phyloP scores from a whole-genome alignment of 2,329 filamentous ascomycete species.

The Erysiphe neolycopersici region DNA sequence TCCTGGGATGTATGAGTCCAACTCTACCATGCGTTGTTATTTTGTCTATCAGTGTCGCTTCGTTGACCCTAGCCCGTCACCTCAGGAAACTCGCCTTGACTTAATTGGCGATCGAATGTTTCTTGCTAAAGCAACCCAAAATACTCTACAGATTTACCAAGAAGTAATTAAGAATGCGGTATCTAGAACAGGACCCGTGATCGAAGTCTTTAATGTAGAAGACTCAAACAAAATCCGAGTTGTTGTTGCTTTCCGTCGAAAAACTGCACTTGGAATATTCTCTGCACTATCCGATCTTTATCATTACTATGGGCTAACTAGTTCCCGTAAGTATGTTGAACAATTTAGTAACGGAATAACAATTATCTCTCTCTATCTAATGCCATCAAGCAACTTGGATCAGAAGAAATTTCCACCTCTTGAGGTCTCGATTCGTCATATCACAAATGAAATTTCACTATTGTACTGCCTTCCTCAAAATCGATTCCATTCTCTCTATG shows the following conservation, averaged over 20 bases:
- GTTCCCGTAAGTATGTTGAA: constrained; percentile 89
- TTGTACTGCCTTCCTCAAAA: constrained; percentile 96
- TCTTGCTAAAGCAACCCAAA: constrained; percentile 80
- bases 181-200: constrained; percentile 68
- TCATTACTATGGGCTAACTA: constrained; percentile 95
- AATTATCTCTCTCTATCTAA: constrained; percentile 85
- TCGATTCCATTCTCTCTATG: constrained; percentile 79
- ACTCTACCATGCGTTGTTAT: constrained; percentile 81
- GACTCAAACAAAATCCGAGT: constrained; percentile 76
- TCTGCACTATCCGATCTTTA: constrained; percentile 87
- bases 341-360: constrained; percentile 98
- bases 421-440: constrained; percentile 88
- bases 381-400: constrained; percentile 35
- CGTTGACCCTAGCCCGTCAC: constrained; percentile 42
- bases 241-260: constrained; percentile 80
- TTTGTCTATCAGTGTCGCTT: constrained; percentile 97
- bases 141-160: constrained; percentile 90
- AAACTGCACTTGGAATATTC: constrained; percentile 80
- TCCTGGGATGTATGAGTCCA: constrained; percentile 34
- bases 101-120: constrained; percentile 84
- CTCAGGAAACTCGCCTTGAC: constrained; percentile 67
- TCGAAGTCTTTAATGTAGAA: constrained; percentile 93
- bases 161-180: constrained; percentile 76
- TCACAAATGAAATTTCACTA: constrained; percentile 93
- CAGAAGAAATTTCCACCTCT: constrained; percentile 45